A percentile compares a stretch with the other conserved stretches of the same genome.
Evolutionary conservation across 176 grass and related monocot genomes (phyloP).

Genomic region (Aechmea fasciata): DNA sequence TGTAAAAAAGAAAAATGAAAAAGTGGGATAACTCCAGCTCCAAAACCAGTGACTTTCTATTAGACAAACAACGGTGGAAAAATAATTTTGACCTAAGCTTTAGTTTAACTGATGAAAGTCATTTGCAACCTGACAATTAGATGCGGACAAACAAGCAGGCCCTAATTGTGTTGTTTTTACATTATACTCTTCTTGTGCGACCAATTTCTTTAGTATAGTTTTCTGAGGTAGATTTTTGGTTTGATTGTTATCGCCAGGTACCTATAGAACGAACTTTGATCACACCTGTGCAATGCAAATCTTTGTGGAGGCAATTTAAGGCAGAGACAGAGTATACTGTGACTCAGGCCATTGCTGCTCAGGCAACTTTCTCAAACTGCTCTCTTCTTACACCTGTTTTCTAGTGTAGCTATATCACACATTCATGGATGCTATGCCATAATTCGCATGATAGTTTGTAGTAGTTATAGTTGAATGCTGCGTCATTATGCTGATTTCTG

Average conservation of each 20-base stretch:
- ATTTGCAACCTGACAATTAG: too few relatives aligned
- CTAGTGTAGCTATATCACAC: background rate
- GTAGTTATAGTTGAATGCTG: background rate
- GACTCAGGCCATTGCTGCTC: slow-evolving; percentile 83
- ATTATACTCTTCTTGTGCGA: too few relatives aligned
- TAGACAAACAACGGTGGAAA: too few relatives aligned
- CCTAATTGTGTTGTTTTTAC: too few relatives aligned
- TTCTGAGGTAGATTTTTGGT: too few relatives aligned
- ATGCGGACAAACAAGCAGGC: too few relatives aligned
- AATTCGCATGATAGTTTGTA: background rate
- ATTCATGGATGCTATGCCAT: background rate
- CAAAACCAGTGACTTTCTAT: too few relatives aligned
- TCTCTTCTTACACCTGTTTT: slow-evolving; percentile 1
- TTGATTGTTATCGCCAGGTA: slow-evolving; percentile 31
- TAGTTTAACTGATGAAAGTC: too few relatives aligned
- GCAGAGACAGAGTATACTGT: slow-evolving; percentile 89
- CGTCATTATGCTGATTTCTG: background rate
- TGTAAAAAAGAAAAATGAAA: too few relatives aligned
- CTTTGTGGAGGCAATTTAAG: slow-evolving; percentile 91
- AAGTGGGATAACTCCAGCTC: too few relatives aligned
- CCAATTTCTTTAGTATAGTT: too few relatives aligned
- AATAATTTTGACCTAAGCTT: too few relatives aligned
- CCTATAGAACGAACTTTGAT: slow-evolving; percentile 63
- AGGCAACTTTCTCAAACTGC: slow-evolving; percentile 30
- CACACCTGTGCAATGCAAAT: slow-evolving; percentile 83